Base-by-base conservation (phyloP, 441 rosid genomes). In the Populus tomentosa region DNA sequence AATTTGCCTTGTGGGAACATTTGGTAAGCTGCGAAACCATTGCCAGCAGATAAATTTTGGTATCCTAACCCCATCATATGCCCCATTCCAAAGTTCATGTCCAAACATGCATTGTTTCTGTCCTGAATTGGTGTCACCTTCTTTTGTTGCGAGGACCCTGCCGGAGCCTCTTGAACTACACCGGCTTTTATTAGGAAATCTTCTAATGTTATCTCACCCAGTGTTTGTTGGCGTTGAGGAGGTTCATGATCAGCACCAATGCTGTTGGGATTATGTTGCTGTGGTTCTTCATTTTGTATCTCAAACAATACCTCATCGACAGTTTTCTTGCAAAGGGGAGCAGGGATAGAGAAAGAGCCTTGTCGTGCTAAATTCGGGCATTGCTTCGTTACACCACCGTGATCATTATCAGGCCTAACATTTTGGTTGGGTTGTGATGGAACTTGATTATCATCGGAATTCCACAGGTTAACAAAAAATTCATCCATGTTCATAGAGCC, bases 121-220 rank as follows among this genome's bases (percentile, higher is more conserved):
- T 67, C 79, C 74, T 70, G 80, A 14, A 33, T 9, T 0, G 84
- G 73, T 1, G 30, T 74, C 70, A 79, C 56, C 40, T 64, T 59
- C 61, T 80, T 80, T 5, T 72, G 81, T 18, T 75, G 72, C 23
- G 82, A 65, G 10, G 83, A 46, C 6, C 8, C 42, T 1, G 75
- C 33, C 30, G 90, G 82, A 18, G 90, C 84, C 82, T 91, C 98
- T 21, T 87, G 89, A 30, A 90, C 96, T 1, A 94, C 90, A 50
- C 98, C 98, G 0, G 98, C 98, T 86, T 91, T 92, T 76, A 91
- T 89, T 70, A 97, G 81, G 87, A 97, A 93, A 77, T 94, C 98
- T 85, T 97, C 99, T 71, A 97, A 81, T 23, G 99, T 93, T 89
- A 94, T 90, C 82, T 94, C 96, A 10, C 98, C 98, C 0, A 97